phyloP scores from a whole-genome alignment of 768 basidiomycete genomes.

The Cytidiella melzeri region DNA sequence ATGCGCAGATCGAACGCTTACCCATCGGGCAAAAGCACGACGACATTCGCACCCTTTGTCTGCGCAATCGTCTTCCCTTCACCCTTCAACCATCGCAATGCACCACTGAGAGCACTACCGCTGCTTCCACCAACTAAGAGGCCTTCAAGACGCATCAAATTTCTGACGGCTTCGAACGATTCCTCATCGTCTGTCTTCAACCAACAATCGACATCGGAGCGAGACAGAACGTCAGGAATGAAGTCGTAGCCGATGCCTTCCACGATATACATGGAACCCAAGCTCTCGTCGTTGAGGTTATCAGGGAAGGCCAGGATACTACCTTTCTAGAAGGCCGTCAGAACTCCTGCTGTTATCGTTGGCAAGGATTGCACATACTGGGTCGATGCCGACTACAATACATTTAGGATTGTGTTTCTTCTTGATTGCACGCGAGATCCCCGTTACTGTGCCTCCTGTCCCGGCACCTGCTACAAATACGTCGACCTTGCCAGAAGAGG shows the following conservation, averaged over 20 bases:
- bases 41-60: conserved; percentile 76
- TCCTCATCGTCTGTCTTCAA: conserved; percentile 81
- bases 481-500: conserved; percentile 73
- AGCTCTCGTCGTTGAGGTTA: conserved; percentile 47
- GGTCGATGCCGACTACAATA: conserved; percentile 84
- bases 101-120: conserved; percentile 78
- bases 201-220: conserved; percentile 68
- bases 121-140: conserved; percentile 92
- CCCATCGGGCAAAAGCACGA: conserved; percentile 89
- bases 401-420: conserved; percentile 68
- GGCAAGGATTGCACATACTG: conserved; percentile 45
- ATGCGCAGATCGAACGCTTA: too few relatives aligned
- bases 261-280: conserved; percentile 59
- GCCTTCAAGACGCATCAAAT: conserved; percentile 79
- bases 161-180: conserved; percentile 67
- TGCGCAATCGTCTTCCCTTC: conserved; percentile 59
- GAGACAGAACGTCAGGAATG: conserved; percentile 79
- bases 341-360: conserved; percentile 8
- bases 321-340: conserved; percentile 52
- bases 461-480: conserved; percentile 83
- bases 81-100: conserved; percentile 70
- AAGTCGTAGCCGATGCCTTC: conserved; percentile 99
- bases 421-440: conserved; percentile 74
- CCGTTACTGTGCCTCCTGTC: conserved; percentile 94
- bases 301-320: conserved; percentile 80